Evolutionary conservation across 2,329 filamentous ascomycete genomes (phyloP), one percentile per base, ranked within the genome.

Genomic region (Cladobotryum protrusum): DNA sequence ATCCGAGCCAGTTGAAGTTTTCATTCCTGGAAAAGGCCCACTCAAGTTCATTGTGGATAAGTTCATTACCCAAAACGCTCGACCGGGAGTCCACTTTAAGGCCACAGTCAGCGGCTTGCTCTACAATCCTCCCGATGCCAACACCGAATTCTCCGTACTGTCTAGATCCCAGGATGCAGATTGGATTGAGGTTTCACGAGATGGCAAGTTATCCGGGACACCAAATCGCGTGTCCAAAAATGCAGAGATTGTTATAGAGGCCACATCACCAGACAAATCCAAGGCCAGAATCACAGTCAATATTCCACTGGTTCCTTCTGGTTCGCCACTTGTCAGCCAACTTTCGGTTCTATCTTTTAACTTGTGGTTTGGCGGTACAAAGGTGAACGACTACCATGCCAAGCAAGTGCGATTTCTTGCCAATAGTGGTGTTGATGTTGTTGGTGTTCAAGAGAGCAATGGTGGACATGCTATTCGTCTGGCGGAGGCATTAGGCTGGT

Each of bases 371-470:
- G 67, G 68, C 4, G 70, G 68, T 41, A 61, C 61, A 2, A 53
- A 59, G 8, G 63, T 72, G 33, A 63, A 63, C 29, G 54, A 66
- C 53, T 68, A 65, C 50, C 66, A 70, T 51, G 58, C 59, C 41
- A 73, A 72, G 59, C 69, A 71, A 49, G 57, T 72, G 15, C 56
- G 53, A 2, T 69, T 68, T 55, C 57, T 72, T 5, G 55, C 58
- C 24, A 55, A 57, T 3, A 59, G 43, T 7, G 62, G 62, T 12
- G 61, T 59, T 12, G 70, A 72, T 32, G 54, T 72, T 2, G 61
- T 72, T n/a, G 67, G 65, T 1, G 51, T 72, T 7, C 70, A 72
- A 50, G 70, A 72, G 51, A 63, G 62, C 42, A 51, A 48, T 8
- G 61, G 59, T 5, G 61, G 57, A 4, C 63, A 66, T 18, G 62